Evolutionary conservation across 116 monocot genomes (phyloP).

Genomic region (Thalassia testudinum): DNA sequence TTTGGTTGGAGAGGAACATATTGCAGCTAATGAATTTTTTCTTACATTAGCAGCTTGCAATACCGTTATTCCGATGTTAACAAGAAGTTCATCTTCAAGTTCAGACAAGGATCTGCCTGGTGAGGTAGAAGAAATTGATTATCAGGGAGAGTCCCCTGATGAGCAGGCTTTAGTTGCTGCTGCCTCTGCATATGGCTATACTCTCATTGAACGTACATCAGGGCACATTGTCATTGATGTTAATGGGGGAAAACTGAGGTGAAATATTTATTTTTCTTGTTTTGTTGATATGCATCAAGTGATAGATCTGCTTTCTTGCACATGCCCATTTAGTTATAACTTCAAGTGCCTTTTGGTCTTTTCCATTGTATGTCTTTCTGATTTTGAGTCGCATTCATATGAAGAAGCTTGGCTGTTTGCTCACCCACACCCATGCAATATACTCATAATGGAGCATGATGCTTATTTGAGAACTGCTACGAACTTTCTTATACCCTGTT

Average conservation of each 20-base stretch:
- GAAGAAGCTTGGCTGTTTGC: too few relatives aligned
- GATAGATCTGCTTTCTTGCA: too few relatives aligned
- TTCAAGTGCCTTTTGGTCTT: too few relatives aligned
- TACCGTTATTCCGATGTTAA: constrained; percentile 72
- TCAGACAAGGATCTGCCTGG: constrained; percentile 15
- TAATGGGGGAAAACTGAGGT: constrained; percentile 71
- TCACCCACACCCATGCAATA: too few relatives aligned
- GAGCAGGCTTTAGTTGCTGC: constrained; percentile 87
- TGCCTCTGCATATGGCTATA: constrained; percentile 75
- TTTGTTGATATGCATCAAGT: too few relatives aligned
- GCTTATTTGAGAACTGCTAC: too few relatives aligned
- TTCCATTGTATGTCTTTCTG: too few relatives aligned
- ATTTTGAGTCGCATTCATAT: too few relatives aligned
- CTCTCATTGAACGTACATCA: constrained; percentile 78
- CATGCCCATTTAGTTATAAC: too few relatives aligned
- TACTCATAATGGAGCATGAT: too few relatives aligned
- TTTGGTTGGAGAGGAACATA: constrained; percentile 43
- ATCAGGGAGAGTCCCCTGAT: constrained; percentile 97
- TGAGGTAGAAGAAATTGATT: constrained; percentile 42
- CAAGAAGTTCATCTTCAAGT: constrained; percentile 16
- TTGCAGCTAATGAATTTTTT: constrained; percentile 78
- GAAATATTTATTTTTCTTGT: not conserved
- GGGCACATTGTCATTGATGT: constrained; percentile 84
- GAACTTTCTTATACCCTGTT: too few relatives aligned
- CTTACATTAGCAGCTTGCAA: constrained; percentile 85